Percentiles rank a stretch among this genome's conserved stretches.
Conservation (phyloP, 768 basidiomycete genomes). For the Gloeopeniophorella convolvens region DNA sequence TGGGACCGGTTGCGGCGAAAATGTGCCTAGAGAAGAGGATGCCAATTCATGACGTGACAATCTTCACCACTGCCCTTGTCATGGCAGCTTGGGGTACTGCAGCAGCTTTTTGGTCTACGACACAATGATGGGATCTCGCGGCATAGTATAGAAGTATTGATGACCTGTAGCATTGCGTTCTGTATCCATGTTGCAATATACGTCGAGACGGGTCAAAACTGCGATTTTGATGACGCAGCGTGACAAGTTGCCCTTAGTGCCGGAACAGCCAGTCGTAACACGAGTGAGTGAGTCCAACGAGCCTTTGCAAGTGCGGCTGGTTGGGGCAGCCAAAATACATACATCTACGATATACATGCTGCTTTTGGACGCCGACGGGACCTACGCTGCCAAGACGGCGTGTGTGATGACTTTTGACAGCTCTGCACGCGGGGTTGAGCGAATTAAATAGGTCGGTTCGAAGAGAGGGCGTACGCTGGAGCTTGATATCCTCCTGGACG, state of each 20-base stretch:
- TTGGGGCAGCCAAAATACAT: slow-evolving; percentile 1
- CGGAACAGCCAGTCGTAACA: no score
- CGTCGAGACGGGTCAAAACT: background rate
- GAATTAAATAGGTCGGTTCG: slow-evolving; percentile 2
- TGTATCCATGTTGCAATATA: background rate
- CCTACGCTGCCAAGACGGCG: slow-evolving; percentile 48
- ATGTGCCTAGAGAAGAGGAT: slow-evolving; percentile 48
- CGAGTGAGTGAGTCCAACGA: no score
- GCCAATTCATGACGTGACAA: slow-evolving; percentile 42
- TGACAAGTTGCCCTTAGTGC: no score
- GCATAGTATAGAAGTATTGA: background rate
- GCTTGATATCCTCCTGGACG: slow-evolving; percentile 75
- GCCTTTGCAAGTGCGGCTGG: no score
- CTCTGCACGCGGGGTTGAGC: slow-evolving; percentile 37
- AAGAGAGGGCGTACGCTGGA: slow-evolving; percentile 55
- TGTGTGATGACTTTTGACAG: slow-evolving; percentile 72
- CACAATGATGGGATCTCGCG: background rate
- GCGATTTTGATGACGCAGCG: no score
- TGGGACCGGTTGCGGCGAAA: slow-evolving; percentile 66
- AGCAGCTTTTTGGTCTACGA: slow-evolving; percentile 47
- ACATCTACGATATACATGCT: slow-evolving; percentile 8
- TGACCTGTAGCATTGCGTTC: background rate
- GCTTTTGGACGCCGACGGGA: slow-evolving; percentile 8
- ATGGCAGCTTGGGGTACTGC: slow-evolving; percentile 79
- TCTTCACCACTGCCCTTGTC: slow-evolving; percentile 45